These are phyloP conservation scores for Citrus trifoliata DNA, from an alignment of 345 rosid species.

Conservation along the genomic window DNA sequence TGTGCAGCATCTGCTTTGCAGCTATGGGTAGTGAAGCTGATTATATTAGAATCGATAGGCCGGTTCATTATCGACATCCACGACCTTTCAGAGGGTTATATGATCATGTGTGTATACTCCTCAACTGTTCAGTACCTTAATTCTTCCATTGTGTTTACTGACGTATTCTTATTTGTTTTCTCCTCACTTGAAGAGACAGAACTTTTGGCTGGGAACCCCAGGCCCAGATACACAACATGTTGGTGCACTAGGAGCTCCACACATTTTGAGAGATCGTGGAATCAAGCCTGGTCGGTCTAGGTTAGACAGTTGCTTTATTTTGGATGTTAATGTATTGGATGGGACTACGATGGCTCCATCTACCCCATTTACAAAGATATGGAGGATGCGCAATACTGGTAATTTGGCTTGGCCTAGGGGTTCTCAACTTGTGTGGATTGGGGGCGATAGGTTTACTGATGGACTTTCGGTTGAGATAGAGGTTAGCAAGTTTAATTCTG, in stretches of 20 bases:
- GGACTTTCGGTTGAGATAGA: slow-evolving; percentile 44
- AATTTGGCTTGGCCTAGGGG: slow-evolving; percentile 62
- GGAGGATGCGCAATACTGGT: slow-evolving; percentile 91
- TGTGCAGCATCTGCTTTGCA: slow-evolving; percentile 81
- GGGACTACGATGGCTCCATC: slow-evolving; percentile 80
- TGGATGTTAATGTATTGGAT: slow-evolving; percentile 83
- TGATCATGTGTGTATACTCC: slow-evolving; percentile 37
- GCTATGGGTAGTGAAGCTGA: slow-evolving; percentile 67
- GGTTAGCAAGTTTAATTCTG: slow-evolving; percentile 33
- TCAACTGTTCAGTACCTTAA: slow-evolving; percentile 12
- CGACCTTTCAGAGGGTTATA: slow-evolving; percentile 30
- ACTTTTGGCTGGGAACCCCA: slow-evolving; percentile 27
- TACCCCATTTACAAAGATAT: slow-evolving; percentile 77
- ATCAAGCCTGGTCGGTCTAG: slow-evolving; percentile 40
- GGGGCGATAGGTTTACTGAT: slow-evolving; percentile 61
- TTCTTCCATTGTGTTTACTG: neutral
- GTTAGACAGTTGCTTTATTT: slow-evolving; percentile 72
- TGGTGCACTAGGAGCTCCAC: slow-evolving; percentile 21
- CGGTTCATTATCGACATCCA: slow-evolving; percentile 29
- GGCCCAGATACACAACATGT: slow-evolving; percentile 23
- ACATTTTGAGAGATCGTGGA: slow-evolving; percentile 20
- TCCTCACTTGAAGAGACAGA: slow-evolving; percentile 15
- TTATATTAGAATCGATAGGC: slow-evolving; percentile 69
- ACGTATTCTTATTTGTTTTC: slow-evolving; percentile 7
- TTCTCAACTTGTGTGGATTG: slow-evolving; percentile 66